Conservation (phyloP, 371 early-diverging fungal genomes). For the Coemansia sp. region DNA sequence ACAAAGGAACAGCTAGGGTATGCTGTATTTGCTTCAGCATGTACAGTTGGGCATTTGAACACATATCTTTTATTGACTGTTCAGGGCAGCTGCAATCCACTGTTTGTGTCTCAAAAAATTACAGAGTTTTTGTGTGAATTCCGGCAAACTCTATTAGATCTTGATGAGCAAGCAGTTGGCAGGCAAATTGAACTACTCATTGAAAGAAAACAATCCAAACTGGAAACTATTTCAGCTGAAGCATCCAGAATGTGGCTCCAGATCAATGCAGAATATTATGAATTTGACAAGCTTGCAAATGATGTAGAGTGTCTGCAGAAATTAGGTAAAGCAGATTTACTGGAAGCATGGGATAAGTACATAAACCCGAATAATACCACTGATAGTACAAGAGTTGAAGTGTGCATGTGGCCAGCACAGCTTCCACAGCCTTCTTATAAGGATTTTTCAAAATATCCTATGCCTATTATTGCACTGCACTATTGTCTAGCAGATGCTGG, state of each 20-base stretch:
- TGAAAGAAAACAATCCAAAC: neutral
- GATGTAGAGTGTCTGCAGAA: slow-evolving; percentile 6
- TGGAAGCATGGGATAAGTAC: slow-evolving; percentile 35
- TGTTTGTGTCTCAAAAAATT: slow-evolving; percentile 53
- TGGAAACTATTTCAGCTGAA: neutral
- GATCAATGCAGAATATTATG: neutral
- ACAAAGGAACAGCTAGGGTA: slow-evolving; percentile 87
- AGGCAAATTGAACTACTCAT: slow-evolving; percentile 42
- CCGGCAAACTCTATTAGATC: neutral
- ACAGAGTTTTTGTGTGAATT: neutral
- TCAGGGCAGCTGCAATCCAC: slow-evolving; percentile 82
- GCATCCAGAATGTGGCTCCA: neutral
- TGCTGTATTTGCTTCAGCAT: slow-evolving; percentile 40
- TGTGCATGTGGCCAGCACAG: too few species aligned
- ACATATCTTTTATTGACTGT: slow-evolving; percentile 61
- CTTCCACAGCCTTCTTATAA: too few species aligned
- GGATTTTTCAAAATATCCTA: too few species aligned
- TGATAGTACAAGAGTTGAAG: too few species aligned
- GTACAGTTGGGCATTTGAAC: neutral
- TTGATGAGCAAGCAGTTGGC: slow-evolving; percentile 66
- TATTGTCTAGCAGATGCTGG: too few species aligned
- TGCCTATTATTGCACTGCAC: too few species aligned
- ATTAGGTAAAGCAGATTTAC: slow-evolving; percentile 19
- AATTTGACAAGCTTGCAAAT: neutral
- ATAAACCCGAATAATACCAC: slow-evolving; percentile 8